A percentile compares a stretch with the other conserved stretches of the same genome.
Evolutionary conservation across 345 rosid genomes (phyloP).

Genomic region (Salix arbutifolia): DNA sequence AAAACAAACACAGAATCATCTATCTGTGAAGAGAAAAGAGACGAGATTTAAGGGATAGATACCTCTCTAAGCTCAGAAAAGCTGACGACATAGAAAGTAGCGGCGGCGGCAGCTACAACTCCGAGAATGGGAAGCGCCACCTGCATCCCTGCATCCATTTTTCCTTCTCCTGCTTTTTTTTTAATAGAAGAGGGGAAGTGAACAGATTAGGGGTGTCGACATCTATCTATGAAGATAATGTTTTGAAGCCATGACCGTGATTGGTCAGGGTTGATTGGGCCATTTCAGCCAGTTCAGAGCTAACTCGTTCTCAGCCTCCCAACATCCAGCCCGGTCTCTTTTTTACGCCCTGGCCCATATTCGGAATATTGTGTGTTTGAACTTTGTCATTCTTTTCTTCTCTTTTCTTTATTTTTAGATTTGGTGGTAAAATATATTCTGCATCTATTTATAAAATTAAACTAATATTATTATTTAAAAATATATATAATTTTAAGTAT

Average conservation of each 20-base stretch:
- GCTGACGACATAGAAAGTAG: slow-evolving; percentile 67
- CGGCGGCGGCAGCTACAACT: slow-evolving; percentile 58
- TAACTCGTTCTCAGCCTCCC: not conserved
- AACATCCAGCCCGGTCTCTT: not conserved
- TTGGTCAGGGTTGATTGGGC: not conserved
- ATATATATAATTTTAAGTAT: too few species aligned
- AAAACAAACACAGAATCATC: not conserved
- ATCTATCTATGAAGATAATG: not conserved
- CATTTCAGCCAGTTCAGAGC: not conserved
- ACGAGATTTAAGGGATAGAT: not conserved
- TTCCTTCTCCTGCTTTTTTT: not conserved
- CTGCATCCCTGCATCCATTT: slow-evolving; percentile 60
- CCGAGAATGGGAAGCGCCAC: slow-evolving; percentile 57
- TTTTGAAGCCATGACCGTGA: not conserved
- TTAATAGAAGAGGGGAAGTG: not conserved
- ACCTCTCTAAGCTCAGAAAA: slow-evolving; percentile 68
- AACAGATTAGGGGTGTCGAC: not conserved
- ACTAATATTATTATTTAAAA: too few species aligned
- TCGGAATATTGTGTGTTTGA: too few species aligned
- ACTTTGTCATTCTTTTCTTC: too few species aligned
- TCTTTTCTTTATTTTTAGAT: too few species aligned
- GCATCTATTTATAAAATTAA: too few species aligned
- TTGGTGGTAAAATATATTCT: too few species aligned
- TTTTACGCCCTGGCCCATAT: too few species aligned
- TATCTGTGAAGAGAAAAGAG: not conserved